Percentiles rank a stretch among this genome's conserved stretches.
Evolutionary conservation across 108 stramenopile species (phyloP).

Genomic region (Pseudonitzschia delicatissima): DNA sequence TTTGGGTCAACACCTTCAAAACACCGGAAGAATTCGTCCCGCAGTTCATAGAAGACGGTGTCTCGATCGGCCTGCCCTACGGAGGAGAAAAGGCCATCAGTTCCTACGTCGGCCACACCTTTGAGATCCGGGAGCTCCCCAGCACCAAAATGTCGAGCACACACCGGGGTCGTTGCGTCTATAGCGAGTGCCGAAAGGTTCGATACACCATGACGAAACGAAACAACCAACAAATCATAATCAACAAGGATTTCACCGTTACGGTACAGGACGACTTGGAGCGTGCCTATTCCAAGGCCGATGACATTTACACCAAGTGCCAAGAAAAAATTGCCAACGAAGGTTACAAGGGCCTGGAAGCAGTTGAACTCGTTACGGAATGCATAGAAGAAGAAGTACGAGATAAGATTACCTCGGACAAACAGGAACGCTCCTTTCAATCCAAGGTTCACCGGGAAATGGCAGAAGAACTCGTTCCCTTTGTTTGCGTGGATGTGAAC

Average conservation of each 20-base stretch:
- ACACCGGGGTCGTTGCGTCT: too few species aligned
- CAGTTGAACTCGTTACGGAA: constrained; percentile 35
- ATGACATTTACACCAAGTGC: constrained; percentile 41
- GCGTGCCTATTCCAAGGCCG: constrained; percentile 41
- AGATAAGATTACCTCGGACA: constrained; percentile 35
- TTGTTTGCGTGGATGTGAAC: constrained; percentile 61
- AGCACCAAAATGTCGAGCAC: constrained; percentile 52
- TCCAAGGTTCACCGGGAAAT: constrained; percentile 43
- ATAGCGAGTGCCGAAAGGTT: constrained; percentile 47
- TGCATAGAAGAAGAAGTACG: constrained; percentile 55
- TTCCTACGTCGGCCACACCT: constrained; percentile 65
- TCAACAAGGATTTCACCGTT: constrained; percentile 31
- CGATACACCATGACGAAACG: constrained; percentile 60
- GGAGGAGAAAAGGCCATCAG: constrained; percentile 49
- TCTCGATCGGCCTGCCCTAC: constrained; percentile 20
- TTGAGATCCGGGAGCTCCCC: constrained; percentile 72
- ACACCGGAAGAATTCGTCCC: constrained; percentile 35
- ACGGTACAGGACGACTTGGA: constrained; percentile 50
- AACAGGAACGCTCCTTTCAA: constrained; percentile 69
- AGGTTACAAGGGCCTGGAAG: neutral
- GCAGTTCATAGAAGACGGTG: constrained; percentile 46
- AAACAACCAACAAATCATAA: constrained; percentile 48
- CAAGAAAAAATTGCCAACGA: constrained; percentile 10
- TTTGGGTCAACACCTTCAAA: constrained; percentile 51
- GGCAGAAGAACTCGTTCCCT: constrained; percentile 53